These are phyloP conservation scores for Plectosphaerella sp. DNA, from an alignment of 2,329 filamentous ascomycete genomes.

Conservation along the genomic window DNA sequence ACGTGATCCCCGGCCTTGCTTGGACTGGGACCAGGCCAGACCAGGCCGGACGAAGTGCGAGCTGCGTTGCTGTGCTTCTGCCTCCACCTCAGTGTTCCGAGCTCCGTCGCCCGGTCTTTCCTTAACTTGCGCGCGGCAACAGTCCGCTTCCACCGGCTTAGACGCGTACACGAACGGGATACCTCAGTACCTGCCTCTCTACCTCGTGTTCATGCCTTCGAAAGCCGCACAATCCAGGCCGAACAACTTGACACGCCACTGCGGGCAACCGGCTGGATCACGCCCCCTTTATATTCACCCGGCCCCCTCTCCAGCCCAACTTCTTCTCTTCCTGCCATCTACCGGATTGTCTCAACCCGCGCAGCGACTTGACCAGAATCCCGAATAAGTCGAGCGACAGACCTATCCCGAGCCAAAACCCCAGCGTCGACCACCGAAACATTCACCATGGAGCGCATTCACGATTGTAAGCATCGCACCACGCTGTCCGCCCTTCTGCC, in stretches of 20 bases:
- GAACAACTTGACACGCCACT: not conserved
- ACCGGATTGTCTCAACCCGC: not conserved
- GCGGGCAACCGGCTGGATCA: not conserved
- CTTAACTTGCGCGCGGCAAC: not conserved
- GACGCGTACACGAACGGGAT: not conserved
- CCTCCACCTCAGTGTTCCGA: not conserved
- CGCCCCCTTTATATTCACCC: not conserved
- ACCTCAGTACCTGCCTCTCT: not conserved
- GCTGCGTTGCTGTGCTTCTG: not conserved
- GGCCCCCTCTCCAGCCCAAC: not conserved
- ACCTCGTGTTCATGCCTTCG: not conserved
- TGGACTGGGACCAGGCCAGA: not conserved
- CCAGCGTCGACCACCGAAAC: not conserved
- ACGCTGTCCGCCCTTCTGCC: not conserved
- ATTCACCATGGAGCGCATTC: constrained; percentile 1
- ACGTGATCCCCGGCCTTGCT: not conserved
- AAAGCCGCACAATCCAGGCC: not conserved
- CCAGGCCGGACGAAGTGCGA: not conserved
- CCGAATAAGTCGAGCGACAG: not conserved
- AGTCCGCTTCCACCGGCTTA: not conserved
- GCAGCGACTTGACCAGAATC: not conserved
- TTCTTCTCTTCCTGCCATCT: not conserved
- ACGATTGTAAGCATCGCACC: constrained; percentile 14
- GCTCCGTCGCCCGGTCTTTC: not conserved
- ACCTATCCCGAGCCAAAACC: too few relatives aligned